Evolutionary conservation across 2,329 filamentous ascomycete genomes (phyloP).

Genomic region (Epichloe amarillans): DNA sequence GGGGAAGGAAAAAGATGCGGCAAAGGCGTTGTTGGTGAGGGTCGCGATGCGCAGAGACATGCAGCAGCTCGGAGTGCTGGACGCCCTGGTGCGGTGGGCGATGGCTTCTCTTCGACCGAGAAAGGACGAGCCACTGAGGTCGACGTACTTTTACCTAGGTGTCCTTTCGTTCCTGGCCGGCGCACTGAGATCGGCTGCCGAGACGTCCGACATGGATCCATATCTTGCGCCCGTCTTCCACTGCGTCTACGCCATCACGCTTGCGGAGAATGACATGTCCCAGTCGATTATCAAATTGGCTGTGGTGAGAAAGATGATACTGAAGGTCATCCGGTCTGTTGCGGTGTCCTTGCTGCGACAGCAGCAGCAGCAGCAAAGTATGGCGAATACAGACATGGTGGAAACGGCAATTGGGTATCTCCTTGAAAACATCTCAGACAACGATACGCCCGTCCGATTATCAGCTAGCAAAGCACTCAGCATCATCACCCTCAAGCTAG

Average conservation of each 20-base stretch:
- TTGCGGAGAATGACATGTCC: conserved; percentile 33
- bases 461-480: conserved; percentile 88
- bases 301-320: conserved; percentile 64
- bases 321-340: conserved; percentile 74
- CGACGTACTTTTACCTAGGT: conserved; percentile 67
- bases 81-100: conserved; percentile 57
- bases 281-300: conserved; percentile 55
- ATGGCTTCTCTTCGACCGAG: conserved; percentile 42
- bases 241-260: conserved; percentile 45
- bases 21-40: conserved; percentile 69
- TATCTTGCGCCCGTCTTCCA: conserved; percentile 55
- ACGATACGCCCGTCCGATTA: conserved; percentile 80
- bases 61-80: conserved; percentile 60
- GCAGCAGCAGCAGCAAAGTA: conserved; percentile 17
- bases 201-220: conserved; percentile 59
- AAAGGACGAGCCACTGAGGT: conserved; percentile 22
- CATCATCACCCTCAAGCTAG: conserved; percentile 68
- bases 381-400: conserved; percentile 40
- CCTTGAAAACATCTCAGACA: conserved; percentile 66
- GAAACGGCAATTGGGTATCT: conserved; percentile 76
- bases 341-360: conserved; percentile 50
- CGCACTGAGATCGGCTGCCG: conserved; percentile 53
- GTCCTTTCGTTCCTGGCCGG: conserved; percentile 68
- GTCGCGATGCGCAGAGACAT: conserved; percentile 79
- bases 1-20: conserved; percentile 81